A percentile compares a stretch with the other conserved stretches of the same genome.
Evolutionary conservation across 2,329 filamentous ascomycete species (phyloP).

Genomic region (Ceratocystiopsis minuta): DNA sequence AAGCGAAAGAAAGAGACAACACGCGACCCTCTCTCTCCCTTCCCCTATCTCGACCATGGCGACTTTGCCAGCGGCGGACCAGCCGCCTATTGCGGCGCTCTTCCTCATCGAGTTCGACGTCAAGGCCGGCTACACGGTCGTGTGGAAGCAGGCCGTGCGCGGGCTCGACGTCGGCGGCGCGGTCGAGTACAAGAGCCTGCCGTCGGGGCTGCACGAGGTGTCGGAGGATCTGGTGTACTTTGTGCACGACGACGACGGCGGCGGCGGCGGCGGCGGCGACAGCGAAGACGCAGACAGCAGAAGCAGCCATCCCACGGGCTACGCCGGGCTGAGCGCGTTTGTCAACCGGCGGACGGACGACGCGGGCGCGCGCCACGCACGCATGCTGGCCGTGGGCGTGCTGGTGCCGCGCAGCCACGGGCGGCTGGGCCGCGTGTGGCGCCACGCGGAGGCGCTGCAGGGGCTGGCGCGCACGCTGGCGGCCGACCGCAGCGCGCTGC

Average conservation of each 20-base stretch:
- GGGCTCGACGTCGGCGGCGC: constrained; percentile 64
- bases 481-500: constrained; percentile 42
- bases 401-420: constrained; percentile 76
- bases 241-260: constrained; percentile 45
- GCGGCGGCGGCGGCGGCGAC: constrained; percentile 14
- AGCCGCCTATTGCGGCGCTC: constrained; percentile 52
- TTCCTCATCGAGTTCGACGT: constrained; percentile 88
- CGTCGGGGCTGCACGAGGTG: constrained; percentile 81
- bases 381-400: constrained; percentile 82
- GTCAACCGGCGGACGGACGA: constrained; percentile 66
- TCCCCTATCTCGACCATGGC: too few relatives aligned
- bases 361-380: constrained; percentile 62
- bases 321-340: constrained; percentile 84
- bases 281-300: background rate
- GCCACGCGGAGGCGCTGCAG: constrained; percentile 61
- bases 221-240: constrained; percentile 86
- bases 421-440: constrained; percentile 73
- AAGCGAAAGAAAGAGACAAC: too few relatives aligned
- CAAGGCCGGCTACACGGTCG: constrained; percentile 78
- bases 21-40: too few relatives aligned
- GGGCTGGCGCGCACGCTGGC: constrained; percentile 52
- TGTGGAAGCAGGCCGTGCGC: constrained; percentile 61
- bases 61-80: constrained; percentile 15
- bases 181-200: constrained; percentile 91
- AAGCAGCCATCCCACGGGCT: constrained; percentile 55